Conservation (phyloP, 768 basidiomycete species). For the Psilocybe cubensis region DNA sequence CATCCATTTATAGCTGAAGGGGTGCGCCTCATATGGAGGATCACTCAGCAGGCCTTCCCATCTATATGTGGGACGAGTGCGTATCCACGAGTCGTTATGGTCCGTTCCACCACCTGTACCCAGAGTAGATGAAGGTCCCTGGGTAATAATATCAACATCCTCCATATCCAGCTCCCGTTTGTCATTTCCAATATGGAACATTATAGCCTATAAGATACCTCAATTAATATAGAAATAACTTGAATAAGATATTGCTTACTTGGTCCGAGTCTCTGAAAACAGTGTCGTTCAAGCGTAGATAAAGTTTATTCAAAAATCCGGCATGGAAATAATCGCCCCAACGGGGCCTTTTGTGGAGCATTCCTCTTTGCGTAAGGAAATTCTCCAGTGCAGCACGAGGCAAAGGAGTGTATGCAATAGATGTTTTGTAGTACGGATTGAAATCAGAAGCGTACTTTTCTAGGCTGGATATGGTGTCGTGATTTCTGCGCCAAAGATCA, state of each 20-base stretch:
- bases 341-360: conserved; percentile 49
- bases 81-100: conserved; percentile 64
- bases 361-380: conserved; percentile 65
- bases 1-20: conserved; percentile 40
- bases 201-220: conserved; percentile 49
- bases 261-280: conserved; percentile 56
- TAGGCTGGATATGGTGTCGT: conserved; percentile 56
- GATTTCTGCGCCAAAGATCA: conserved; percentile 75
- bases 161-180: conserved; percentile 62
- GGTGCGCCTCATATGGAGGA: conserved; percentile 40
- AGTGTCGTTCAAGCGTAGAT: conserved; percentile 70
- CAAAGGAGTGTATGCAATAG: conserved; percentile 74
- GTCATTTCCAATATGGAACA: conserved; percentile 64
- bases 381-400: conserved; percentile 64
- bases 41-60: conserved; percentile 75
- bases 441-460: conserved; percentile 58
- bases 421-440: conserved; percentile 70
- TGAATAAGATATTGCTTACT: conserved; percentile 37
- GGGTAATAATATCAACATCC: conserved; percentile 59
- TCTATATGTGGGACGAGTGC: conserved; percentile 61
- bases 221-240: background rate
- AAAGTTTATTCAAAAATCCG: conserved; percentile 74
- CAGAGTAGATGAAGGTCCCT: conserved; percentile 52
- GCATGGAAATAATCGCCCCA: conserved; percentile 57
- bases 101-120: conserved; percentile 77